phyloP scores from a whole-genome alignment of 1,139 yeast genomes.

The Sugiyamaella paludigena region DNA sequence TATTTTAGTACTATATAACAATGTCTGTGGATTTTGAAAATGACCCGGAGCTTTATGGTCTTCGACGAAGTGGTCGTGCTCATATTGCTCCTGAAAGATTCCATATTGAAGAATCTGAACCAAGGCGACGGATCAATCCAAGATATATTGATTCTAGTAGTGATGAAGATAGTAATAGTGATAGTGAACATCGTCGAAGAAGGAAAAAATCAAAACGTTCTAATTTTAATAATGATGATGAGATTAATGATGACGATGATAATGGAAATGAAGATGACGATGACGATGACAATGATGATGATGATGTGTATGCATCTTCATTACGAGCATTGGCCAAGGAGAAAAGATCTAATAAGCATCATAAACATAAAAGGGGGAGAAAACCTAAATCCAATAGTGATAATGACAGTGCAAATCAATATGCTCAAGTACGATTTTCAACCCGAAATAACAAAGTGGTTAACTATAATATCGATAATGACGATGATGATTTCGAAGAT shows the following conservation, averaged over 20 bases:
- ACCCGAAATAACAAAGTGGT: slow-evolving; percentile 68
- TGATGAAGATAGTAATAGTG: slow-evolving; percentile 28
- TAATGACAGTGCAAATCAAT: slow-evolving; percentile 24
- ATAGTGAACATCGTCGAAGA: slow-evolving; percentile 20
- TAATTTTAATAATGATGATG: slow-evolving; percentile 5
- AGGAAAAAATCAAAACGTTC: slow-evolving; percentile 18
- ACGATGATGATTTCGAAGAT: slow-evolving; percentile 52
- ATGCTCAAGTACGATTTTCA: slow-evolving; percentile 59
- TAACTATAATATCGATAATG: slow-evolving; percentile 73
- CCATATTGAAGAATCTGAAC: slow-evolving; percentile 41
- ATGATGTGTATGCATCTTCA: slow-evolving; percentile 19
- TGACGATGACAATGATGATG: slow-evolving; percentile 39
- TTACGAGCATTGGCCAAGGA: background rate
- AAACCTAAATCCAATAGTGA: slow-evolving; percentile 27
- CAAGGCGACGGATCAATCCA: slow-evolving; percentile 14
- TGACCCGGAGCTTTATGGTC: slow-evolving; percentile 87
- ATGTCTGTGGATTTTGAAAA: slow-evolving; percentile 27
- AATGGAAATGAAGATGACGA: slow-evolving; percentile 35
- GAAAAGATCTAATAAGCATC: background rate
- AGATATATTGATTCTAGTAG: slow-evolving; percentile 26
- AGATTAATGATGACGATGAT: slow-evolving; percentile 19
- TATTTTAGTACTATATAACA: background rate
- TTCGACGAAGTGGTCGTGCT: slow-evolving; percentile 81
- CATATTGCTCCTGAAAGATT: slow-evolving; percentile 50
- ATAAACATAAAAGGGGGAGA: slow-evolving; percentile 20